Percentiles rank a stretch among this genome's conserved stretches.
Evolutionary conservation across 2,329 filamentous ascomycete genomes (phyloP).

Genomic region (Myriangium duriaei): DNA sequence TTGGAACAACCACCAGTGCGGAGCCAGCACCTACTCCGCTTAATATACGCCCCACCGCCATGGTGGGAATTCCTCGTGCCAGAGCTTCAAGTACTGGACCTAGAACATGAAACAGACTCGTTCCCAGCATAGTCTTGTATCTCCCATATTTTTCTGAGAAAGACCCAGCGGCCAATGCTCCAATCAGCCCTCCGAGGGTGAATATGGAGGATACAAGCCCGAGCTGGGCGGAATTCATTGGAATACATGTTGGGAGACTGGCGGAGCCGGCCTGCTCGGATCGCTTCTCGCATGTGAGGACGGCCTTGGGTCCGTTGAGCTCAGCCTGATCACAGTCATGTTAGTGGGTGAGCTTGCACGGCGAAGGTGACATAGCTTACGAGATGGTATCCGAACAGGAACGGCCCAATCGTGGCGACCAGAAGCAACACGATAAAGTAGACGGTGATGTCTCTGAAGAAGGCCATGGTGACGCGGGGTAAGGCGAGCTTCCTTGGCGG

Average conservation of each 20-base stretch:
- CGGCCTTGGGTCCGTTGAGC: slow-evolving; percentile 87
- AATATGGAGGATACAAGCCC: slow-evolving; percentile 83
- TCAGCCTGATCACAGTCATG: slow-evolving; percentile 51
- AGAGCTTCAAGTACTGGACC: slow-evolving; percentile 68
- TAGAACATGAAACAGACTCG: slow-evolving; percentile 60
- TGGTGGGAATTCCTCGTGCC: slow-evolving; percentile 50
- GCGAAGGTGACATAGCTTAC: slow-evolving; percentile 36
- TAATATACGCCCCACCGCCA: slow-evolving; percentile 64
- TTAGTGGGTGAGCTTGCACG: neutral
- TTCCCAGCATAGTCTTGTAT: slow-evolving; percentile 61
- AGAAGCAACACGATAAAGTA: slow-evolving; percentile 68
- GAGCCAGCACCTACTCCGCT: slow-evolving; percentile 78
- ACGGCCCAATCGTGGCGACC: slow-evolving; percentile 68
- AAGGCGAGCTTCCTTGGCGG: no score
- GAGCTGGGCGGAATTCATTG: slow-evolving; percentile 71
- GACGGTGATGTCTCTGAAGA: slow-evolving; percentile 45
- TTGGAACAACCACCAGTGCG: slow-evolving; percentile 80
- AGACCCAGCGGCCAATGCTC: slow-evolving; percentile 68
- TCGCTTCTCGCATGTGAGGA: slow-evolving; percentile 70
- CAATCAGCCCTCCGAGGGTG: slow-evolving; percentile 75
- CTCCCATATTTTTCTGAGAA: slow-evolving; percentile 68
- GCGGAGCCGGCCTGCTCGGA: slow-evolving; percentile 25
- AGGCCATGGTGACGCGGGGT: slow-evolving; percentile 18
- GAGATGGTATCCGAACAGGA: slow-evolving; percentile 91
- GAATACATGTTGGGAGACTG: slow-evolving; percentile 62